Base-by-base conservation (phyloP, 106 monocot genomes). In the Apostasia shenzhenica region DNA sequence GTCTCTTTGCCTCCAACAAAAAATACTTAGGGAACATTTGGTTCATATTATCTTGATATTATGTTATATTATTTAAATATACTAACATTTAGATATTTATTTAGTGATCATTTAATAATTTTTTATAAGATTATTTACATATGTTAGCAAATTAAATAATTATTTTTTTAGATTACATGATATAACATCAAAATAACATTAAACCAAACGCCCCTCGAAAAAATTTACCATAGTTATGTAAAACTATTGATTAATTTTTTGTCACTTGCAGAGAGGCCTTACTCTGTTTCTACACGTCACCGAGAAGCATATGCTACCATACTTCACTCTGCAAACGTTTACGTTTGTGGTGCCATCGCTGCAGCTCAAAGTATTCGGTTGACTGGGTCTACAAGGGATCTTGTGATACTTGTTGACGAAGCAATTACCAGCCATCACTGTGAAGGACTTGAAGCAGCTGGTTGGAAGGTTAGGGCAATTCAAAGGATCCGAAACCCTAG, bases 401-500 rank as follows among this genome's bases (percentile, higher is more conserved):
- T 73, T 2, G 55, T 73, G 8, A 81, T 85, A 6, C 77, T 85
- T 5, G 84, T 85, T 4, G 84, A 80, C 57, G 74, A 85, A 59
- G 73, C 73, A 10, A 85, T 85, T 60, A 74, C 71, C 58, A 53
- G 68, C 37, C 61, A 80, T 44, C 80, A 80, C 61, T 63, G 81
- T 39, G 55, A 61, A 1, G 84, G 84, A 8, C 77, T 85, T 11
- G 70, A 73, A 53, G 62, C 62, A 14, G 62, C 73, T 8, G 73
- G 73, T 6, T 73, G 73, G 73, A 64, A 73, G 50, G 73, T 85
- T 48, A 57, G 80, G 13, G 77, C 81, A 8, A 80, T 85, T 26
- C 73, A 81, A 38, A 73, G 84, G 66, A 85, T 85, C 53, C 72
- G 84, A 7, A 85, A 85, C 40, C 84, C 84, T n/a, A 85, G 81